Conservation (phyloP, 2,329 filamentous ascomycete genomes). For the Orbilia quercus region DNA sequence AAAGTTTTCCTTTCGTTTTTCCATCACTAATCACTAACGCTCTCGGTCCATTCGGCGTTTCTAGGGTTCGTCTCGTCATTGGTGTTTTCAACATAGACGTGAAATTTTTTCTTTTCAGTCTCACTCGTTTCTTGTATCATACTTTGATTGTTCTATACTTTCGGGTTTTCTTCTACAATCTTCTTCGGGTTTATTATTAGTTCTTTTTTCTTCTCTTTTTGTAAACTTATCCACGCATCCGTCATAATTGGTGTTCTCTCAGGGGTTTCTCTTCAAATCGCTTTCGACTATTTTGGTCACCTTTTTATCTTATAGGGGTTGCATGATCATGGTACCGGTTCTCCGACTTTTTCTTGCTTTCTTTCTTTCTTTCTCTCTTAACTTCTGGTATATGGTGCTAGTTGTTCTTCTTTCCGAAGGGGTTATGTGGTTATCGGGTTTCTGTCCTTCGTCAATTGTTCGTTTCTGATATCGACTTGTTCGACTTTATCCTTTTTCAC, state of each 20-base stretch:
- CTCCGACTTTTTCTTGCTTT: not conserved
- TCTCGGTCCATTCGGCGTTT: constrained; percentile 21
- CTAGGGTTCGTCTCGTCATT: constrained; percentile 4
- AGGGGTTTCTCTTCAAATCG: constrained; percentile 10
- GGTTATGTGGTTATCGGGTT: constrained; percentile 1
- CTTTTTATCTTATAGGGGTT: constrained; percentile 11
- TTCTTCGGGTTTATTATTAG: not conserved
- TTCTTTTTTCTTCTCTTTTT: constrained; percentile 3
- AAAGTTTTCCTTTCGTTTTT: not conserved
- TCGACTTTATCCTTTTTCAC: not conserved
- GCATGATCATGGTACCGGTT: constrained; percentile 34
- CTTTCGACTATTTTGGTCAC: not conserved
- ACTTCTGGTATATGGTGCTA: constrained; percentile 12
- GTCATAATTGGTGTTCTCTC: constrained; percentile 32
- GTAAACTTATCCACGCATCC: constrained; percentile 13
- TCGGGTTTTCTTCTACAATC: constrained; percentile 7
- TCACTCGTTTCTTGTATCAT: constrained; percentile 46
- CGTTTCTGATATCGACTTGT: not conserved
- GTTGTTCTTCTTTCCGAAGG: not conserved
- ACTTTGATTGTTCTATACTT: constrained; percentile 3
- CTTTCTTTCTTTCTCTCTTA: constrained; percentile 4
- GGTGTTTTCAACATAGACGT: constrained; percentile 24
- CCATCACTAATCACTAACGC: too few species aligned
- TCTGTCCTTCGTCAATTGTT: not conserved
- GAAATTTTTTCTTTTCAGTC: constrained; percentile 12